Evolutionary conservation across 352 stramenopile species (phyloP).

Genomic region (Phytophthora fragariae): DNA sequence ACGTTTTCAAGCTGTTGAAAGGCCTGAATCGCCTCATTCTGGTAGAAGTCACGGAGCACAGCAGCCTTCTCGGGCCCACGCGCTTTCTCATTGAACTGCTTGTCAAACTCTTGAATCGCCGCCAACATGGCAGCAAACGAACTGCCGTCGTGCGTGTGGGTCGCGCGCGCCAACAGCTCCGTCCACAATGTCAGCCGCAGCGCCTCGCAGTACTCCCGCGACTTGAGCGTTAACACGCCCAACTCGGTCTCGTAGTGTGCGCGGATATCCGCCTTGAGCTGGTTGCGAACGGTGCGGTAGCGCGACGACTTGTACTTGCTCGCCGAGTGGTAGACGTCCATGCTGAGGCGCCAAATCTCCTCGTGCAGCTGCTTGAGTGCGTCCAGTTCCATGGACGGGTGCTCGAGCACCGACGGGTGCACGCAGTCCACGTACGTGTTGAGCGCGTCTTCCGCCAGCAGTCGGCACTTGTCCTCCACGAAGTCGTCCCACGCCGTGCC

Average conservation of each 20-base stretch:
- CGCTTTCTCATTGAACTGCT: conserved; percentile 51
- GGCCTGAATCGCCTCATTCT: conserved; percentile 55
- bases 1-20: conserved; percentile 65
- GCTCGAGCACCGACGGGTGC: conserved; percentile 59
- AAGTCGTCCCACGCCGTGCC: conserved; percentile 72
- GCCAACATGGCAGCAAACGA: conserved; percentile 55
- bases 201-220: conserved; percentile 57
- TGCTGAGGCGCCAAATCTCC: conserved; percentile 72
- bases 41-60: conserved; percentile 70
- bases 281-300: conserved; percentile 52
- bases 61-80: conserved; percentile 58
- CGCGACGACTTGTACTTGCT: conserved; percentile 54
- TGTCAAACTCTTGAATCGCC: conserved; percentile 64
- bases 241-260: conserved; percentile 51
- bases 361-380: conserved; percentile 74
- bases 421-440: conserved; percentile 83
- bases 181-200: conserved; percentile 53
- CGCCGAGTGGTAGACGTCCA: conserved; percentile 71
- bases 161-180: conserved; percentile 33
- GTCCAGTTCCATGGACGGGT: conserved; percentile 67
- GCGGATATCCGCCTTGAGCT: conserved; percentile 62
- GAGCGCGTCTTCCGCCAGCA: conserved; percentile 66
- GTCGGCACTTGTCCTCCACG: conserved; percentile 60
- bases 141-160: conserved; percentile 5
- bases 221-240: conserved; percentile 50